Evolutionary conservation across 78 protist genomes (phyloP).

Genomic region (Planoprotostelium fungivorum): DNA sequence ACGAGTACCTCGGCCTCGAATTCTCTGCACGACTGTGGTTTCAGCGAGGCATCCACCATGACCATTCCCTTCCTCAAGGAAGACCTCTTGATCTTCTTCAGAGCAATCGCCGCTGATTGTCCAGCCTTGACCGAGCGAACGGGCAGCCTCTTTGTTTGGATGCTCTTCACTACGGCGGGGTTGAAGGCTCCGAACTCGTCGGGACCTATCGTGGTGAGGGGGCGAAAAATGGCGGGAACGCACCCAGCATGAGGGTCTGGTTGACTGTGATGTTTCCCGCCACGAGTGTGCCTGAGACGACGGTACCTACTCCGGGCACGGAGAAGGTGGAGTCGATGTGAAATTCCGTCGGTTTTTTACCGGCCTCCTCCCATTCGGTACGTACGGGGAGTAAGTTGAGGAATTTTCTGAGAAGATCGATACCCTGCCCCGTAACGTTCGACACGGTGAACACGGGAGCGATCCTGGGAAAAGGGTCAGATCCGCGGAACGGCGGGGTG

Average conservation of each 20-base stretch:
- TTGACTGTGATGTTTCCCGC: conserved; percentile 52
- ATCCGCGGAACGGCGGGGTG: background rate
- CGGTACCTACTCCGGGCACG: conserved; percentile 83
- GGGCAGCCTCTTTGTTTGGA: conserved; percentile 66
- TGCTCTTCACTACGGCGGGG: conserved; percentile 59
- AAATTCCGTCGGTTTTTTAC: conserved; percentile 45
- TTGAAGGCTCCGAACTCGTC: conserved; percentile 70
- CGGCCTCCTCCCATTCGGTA: conserved; percentile 42
- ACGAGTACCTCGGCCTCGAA: conserved; percentile 86
- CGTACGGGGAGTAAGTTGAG: conserved; percentile 79
- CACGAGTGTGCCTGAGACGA: conserved; percentile 82
- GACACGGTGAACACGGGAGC: conserved; percentile 83
- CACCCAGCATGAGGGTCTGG: conserved; percentile 51
- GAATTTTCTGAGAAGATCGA: conserved; percentile 67
- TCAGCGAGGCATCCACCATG: conserved; percentile 26
- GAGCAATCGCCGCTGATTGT: conserved; percentile 75
- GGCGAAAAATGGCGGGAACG: background rate
- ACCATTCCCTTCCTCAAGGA: conserved; percentile 88
- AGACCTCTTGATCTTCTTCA: conserved; percentile 68
- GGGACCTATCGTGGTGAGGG: conserved; percentile 66
- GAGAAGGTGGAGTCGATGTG: conserved; percentile 57
- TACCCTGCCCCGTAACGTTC: conserved; percentile 83
- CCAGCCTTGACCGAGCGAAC: conserved; percentile 76
- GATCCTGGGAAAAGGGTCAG: conserved; percentile 8
- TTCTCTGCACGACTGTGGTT: conserved; percentile 48